phyloP scores from a whole-genome alignment of 2,329 filamentous ascomycete genomes.

The Diplodia intermedia region DNA sequence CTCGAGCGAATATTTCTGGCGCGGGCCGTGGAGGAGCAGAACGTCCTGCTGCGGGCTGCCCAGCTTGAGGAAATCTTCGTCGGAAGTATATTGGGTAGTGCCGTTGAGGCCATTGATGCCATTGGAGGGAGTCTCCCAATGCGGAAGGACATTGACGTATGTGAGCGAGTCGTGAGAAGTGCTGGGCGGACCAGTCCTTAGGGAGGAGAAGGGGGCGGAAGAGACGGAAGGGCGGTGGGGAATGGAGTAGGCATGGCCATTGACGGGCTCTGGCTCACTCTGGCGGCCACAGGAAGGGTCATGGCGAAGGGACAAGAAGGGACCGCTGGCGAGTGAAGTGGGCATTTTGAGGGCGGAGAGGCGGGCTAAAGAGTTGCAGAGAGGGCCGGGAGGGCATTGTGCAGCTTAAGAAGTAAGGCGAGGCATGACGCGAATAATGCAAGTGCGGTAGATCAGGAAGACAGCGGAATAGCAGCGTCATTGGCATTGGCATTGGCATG shows the following conservation, averaged over 20 bases:
- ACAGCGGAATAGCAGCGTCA: not conserved
- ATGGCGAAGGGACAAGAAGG: conserved; percentile 26
- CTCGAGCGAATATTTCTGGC: conserved; percentile 24
- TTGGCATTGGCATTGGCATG: no score
- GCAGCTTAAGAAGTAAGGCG: conserved; percentile 11
- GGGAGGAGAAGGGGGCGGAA: conserved; percentile 22
- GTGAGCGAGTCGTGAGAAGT: conserved; percentile 7
- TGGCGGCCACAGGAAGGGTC: conserved; percentile 12
- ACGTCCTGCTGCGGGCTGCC: conserved; percentile 36
- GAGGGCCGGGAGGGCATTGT: not conserved
- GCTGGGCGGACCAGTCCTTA: conserved; percentile 12
- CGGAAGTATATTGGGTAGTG: not conserved
- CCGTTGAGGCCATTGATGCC: conserved; percentile 10
- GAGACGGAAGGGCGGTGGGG: not conserved
- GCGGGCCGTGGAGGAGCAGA: conserved; percentile 23
- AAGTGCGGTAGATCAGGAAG: not conserved
- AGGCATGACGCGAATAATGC: not conserved
- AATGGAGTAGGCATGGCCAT: not conserved
- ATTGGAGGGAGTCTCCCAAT: not conserved
- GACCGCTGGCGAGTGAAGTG: conserved; percentile 19
- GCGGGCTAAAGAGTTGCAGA: not conserved
- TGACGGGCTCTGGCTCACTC: not conserved
- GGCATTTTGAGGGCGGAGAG: conserved; percentile 12
- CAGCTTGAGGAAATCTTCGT: conserved; percentile 27
- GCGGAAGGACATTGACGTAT: not conserved